Base-by-base conservation (phyloP, 2,329 filamentous ascomycete genomes). In the Tricladium varicosporioides region DNA sequence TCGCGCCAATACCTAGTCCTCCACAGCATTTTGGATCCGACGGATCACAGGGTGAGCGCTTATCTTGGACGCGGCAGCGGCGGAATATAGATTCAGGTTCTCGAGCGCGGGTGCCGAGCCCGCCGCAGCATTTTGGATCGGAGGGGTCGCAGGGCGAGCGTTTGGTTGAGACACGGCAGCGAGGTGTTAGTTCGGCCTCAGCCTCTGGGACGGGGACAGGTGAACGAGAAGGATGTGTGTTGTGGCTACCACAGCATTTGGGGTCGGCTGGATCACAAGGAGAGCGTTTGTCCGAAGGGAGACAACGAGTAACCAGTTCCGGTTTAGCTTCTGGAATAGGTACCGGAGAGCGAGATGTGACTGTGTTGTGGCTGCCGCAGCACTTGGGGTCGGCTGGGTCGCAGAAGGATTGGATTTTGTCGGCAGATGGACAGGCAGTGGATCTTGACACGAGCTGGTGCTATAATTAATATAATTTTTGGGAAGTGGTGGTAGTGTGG, bases 121-220 rank as follows among this genome's bases (percentile, higher is more conserved):
- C 83, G 22, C 76, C 84, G 72, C 81, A 85, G 75, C 83, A 86
- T 71, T 85, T 85, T 0, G 82, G 82, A 60, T 86, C 83, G 1
- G 78, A 67, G 13, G 77, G 70, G 66, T 86, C 82, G 67, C 83
- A 86, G 73, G 85, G 85, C 18, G 78, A 82, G 68, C 83, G 73
- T 67, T 80, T 83, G 62, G 69, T 71, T 40, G 75, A 75, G n/a
- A 75, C 78, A 1, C 77, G 76, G 70, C 82, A 85, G 40, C 81
- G 81, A 14, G 74, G 65, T 5, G 22, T 27, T 27, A 27, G 22
- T 27, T 27, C 22, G 22, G 22, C 22, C 7, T 27, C 22, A 7
- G 22, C 22, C 7, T 27, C 22, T 27, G 22, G 22, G 22, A 27
- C 22, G 22, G 22, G 22, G 22, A 27, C 22, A 27, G 22, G 22